Conservation (phyloP, 2,329 filamentous ascomycete genomes). For the Claviceps sp. region DNA sequence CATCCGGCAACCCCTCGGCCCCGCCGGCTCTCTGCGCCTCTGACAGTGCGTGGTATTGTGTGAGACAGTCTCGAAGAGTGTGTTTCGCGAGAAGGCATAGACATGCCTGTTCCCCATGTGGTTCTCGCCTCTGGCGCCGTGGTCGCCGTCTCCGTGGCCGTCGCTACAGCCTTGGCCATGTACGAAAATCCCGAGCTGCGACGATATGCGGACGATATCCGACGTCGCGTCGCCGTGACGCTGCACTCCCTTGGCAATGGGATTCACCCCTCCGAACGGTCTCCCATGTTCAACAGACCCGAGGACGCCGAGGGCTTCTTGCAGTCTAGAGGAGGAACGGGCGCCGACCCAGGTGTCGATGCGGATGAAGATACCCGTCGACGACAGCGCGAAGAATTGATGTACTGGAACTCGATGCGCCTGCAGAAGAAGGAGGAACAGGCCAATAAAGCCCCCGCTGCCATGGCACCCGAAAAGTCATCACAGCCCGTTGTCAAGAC, state of each 20-base stretch:
- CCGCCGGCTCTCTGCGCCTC: no score
- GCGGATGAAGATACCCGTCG: conserved; percentile 49
- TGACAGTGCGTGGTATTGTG: no score
- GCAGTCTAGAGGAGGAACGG: conserved; percentile 30
- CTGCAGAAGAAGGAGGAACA: conserved; percentile 36
- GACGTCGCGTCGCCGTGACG: conserved; percentile 46
- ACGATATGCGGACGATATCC: conserved; percentile 46
- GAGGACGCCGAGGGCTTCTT: conserved; percentile 54
- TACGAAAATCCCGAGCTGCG: conserved; percentile 53
- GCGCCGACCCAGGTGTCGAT: conserved; percentile 36
- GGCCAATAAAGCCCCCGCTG: conserved; percentile 1
- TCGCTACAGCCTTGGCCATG: conserved; percentile 44
- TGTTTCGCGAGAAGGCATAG: conserved; percentile 2
- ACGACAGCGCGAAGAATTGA: conserved; percentile 48
- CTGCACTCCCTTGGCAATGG: conserved; percentile 45
- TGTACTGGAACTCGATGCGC: conserved; percentile 50
- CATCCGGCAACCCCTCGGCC: no score
- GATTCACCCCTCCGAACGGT: conserved; percentile 32
- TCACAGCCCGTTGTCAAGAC: not conserved
- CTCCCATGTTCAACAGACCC: conserved; percentile 50
- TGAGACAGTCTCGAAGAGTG: no score
- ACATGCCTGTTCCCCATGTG: conserved; percentile 43
- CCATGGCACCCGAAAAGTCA: not conserved
- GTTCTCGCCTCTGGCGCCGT: conserved; percentile 42
- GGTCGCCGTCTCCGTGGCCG: conserved; percentile 42